Evolutionary conservation across 2,329 filamentous ascomycete species (phyloP).

Genomic region (Paraphaeosphaeria sporulosa): DNA sequence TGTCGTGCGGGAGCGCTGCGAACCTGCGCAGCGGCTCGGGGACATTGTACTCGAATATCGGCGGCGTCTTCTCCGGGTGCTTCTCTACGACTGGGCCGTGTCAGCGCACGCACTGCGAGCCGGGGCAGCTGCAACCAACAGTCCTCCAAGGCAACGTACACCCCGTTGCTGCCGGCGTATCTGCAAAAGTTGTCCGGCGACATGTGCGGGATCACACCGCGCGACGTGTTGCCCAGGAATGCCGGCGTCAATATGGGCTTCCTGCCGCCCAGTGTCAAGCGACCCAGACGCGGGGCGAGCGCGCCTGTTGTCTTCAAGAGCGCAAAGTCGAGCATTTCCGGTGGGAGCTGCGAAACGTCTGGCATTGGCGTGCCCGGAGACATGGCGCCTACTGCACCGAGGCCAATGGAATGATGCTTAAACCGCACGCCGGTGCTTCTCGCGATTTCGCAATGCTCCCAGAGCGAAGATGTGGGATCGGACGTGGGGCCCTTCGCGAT

Average conservation of each 20-base stretch:
- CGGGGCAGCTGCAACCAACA: constrained; percentile 67
- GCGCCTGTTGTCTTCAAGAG: constrained; percentile 49
- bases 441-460: not conserved
- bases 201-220: constrained; percentile 86
- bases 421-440: not conserved
- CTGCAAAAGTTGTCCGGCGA: constrained; percentile 81
- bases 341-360: constrained; percentile 37
- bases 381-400: constrained; percentile 16
- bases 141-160: constrained; percentile 89
- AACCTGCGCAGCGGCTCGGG: constrained; percentile 74
- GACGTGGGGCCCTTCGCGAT: not conserved
- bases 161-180: constrained; percentile 69
- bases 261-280: constrained; percentile 68
- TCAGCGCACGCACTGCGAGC: not conserved
- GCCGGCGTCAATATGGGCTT: constrained; percentile 80
- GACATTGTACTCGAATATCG: constrained; percentile 59
- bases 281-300: constrained; percentile 70
- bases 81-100: constrained; percentile 67
- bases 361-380: constrained; percentile 12
- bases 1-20: constrained; percentile 71
- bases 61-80: constrained; percentile 56
- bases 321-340: constrained; percentile 55
- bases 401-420: not conserved
- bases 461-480: not conserved
- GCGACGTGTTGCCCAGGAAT: constrained; percentile 80